phyloP scores from a whole-genome alignment of 805 yeast genomes.

The Metschnikowia peoriensis region DNA sequence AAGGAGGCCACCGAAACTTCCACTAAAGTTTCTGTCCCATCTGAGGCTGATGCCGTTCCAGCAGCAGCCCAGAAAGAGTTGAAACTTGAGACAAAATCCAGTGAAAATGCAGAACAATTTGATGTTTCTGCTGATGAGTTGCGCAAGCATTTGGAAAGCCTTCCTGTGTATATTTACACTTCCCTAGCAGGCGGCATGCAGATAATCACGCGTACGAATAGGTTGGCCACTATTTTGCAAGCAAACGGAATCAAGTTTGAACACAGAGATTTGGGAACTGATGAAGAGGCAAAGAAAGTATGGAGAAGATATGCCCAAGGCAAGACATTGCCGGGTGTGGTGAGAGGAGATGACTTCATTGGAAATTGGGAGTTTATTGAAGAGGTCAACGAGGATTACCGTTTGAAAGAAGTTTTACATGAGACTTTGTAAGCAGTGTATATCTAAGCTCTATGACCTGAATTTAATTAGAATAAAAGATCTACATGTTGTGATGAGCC shows the following conservation, averaged over 20 bases:
- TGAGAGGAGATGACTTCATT: constrained; percentile 75
- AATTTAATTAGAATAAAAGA: not conserved
- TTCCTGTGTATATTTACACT: constrained; percentile 74
- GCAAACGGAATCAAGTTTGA: constrained; percentile 70
- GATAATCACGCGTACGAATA: constrained; percentile 72
- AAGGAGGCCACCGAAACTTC: not conserved
- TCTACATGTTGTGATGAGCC: not conserved
- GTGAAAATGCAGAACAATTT: constrained; percentile 23
- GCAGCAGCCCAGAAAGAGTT: not conserved
- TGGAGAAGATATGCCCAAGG: constrained; percentile 80
- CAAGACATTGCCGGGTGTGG: constrained; percentile 77
- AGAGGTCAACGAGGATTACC: constrained; percentile 80
- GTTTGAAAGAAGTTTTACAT: constrained; percentile 59
- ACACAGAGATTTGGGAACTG: constrained; percentile 81
- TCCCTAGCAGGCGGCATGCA: constrained; percentile 87
- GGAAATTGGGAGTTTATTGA: constrained; percentile 87
- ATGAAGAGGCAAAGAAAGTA: constrained; percentile 76
- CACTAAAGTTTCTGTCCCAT: not conserved
- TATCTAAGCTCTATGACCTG: not conserved
- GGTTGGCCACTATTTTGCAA: constrained; percentile 68
- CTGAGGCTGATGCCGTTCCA: not conserved
- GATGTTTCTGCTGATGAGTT: constrained; percentile 42
- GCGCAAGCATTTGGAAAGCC: constrained; percentile 42
- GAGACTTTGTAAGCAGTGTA: constrained; percentile 44
- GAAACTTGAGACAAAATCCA: not conserved